Evolutionary conservation across 306 rosid species (phyloP).

Genomic region (Echinosophora koreensis): DNA sequence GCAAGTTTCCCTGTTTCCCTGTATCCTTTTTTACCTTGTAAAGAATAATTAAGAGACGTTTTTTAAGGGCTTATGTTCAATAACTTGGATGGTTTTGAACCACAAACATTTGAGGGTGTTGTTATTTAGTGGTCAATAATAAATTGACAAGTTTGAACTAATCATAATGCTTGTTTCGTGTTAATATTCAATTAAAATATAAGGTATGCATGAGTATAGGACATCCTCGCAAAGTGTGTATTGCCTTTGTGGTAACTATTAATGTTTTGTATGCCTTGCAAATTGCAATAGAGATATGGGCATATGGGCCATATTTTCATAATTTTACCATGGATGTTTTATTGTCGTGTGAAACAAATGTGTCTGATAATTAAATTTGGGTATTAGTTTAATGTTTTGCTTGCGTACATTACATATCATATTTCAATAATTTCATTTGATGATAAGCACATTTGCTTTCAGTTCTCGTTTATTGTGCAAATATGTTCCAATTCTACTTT

Average conservation of each 20-base stretch:
- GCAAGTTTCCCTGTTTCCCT: conserved; percentile 15
- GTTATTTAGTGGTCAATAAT: conserved; percentile 19
- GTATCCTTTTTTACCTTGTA: conserved; percentile 3
- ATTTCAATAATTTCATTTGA: conserved; percentile 26
- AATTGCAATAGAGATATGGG: conserved; percentile 16
- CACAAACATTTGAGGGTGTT: conserved; percentile 5
- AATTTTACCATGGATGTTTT: conserved; percentile 6
- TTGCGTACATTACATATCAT: conserved; percentile 4
- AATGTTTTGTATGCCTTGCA: conserved; percentile 24
- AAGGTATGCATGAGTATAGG: neutral
- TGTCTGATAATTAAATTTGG: conserved; percentile 15
- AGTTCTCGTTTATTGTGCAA: conserved; percentile 31
- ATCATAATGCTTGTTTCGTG: conserved; percentile 18
- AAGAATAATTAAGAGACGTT: conserved; percentile 28
- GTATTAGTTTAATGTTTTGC: conserved; percentile 32
- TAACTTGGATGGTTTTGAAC: conserved; percentile 26
- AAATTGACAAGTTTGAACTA: conserved; percentile 13
- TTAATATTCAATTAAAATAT: conserved; percentile 33
- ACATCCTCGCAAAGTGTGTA: neutral
- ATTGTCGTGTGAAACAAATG: conserved; percentile 21
- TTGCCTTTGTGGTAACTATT: conserved; percentile 14
- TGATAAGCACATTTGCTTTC: conserved; percentile 19
- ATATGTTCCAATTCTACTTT: conserved; percentile 32
- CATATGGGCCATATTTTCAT: neutral
- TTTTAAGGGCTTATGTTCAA: conserved; percentile 8